A percentile compares a stretch with the other conserved stretches of the same genome.
phyloP scores from a whole-genome alignment of 169 alveolate species.

The Theileria parva region DNA sequence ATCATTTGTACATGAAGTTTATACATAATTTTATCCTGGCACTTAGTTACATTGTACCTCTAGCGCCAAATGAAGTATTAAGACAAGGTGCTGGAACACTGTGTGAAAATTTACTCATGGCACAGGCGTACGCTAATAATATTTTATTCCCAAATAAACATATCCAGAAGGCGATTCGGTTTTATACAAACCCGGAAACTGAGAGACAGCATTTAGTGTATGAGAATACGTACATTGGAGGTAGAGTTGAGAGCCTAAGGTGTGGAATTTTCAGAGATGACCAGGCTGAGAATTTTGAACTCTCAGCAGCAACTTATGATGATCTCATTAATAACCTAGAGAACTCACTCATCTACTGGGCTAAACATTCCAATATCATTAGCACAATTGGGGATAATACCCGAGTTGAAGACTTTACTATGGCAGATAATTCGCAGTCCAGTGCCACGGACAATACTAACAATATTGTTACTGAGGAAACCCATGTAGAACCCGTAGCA shows the following conservation, averaged over 20 bases:
- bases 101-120: conserved; percentile 97
- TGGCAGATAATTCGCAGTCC: not conserved
- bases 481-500: too few species aligned
- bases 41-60: conserved; percentile 95
- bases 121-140: conserved; percentile 93
- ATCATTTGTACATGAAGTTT: conserved; percentile 94
- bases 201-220: conserved; percentile 77
- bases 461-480: not conserved
- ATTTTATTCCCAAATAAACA: conserved; percentile 97
- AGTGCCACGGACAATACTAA: not conserved
- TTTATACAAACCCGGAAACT: conserved; percentile 65
- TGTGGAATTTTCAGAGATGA: conserved; percentile 97
- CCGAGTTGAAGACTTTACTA: too few species aligned
- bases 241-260: conserved; percentile 94
- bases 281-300: conserved; percentile 89
- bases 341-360: conserved; percentile 74
- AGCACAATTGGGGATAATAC: conserved; percentile 17
- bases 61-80: conserved; percentile 94
- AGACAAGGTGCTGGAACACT: conserved; percentile 99
- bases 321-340: conserved; percentile 83
- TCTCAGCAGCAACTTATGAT: conserved; percentile 87
- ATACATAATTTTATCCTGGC: conserved; percentile 98
- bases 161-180: conserved; percentile 83
- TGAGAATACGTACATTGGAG: conserved; percentile 92
- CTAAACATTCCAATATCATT: conserved; percentile 54